Percentiles rank a stretch among this genome's conserved stretches.
These are phyloP conservation scores for Gastrolobium bilobum DNA, from an alignment of 306 rosid species.

Conservation along the genomic window DNA sequence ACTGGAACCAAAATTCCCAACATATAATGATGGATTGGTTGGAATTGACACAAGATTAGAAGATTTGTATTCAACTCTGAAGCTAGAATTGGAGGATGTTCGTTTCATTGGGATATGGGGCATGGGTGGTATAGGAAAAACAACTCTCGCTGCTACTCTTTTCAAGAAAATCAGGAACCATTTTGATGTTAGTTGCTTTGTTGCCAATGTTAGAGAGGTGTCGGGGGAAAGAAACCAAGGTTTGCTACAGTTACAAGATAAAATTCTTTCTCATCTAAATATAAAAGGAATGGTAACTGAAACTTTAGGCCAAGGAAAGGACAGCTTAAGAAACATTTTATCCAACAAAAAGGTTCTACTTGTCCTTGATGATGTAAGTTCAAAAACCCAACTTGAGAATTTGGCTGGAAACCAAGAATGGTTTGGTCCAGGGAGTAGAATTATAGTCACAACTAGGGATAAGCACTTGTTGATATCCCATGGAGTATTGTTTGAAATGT, in stretches of 20 bases:
- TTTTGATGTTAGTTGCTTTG: constrained; percentile 18
- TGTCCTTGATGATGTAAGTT: constrained; percentile 39
- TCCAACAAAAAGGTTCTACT: constrained; percentile 20
- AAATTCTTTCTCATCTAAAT: not conserved
- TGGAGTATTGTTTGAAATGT: not conserved
- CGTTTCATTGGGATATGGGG: constrained; percentile 26
- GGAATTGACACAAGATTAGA: constrained; percentile 24
- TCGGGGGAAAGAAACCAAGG: not conserved
- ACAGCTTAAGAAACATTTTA: not conserved
- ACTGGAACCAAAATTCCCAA: not conserved
- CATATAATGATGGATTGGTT: constrained; percentile 4
- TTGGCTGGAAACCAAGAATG: not conserved
- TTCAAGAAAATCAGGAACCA: not conserved
- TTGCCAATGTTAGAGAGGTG: not conserved
- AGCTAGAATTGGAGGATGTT: not conserved
- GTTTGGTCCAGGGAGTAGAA: constrained; percentile 44
- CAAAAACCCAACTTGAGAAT: constrained; percentile 5
- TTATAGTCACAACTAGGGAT: constrained; percentile 40
- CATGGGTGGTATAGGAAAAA: not conserved
- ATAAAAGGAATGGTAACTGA: not conserved
- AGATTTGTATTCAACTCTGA: not conserved
- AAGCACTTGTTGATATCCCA: not conserved
- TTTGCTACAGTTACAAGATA: not conserved
- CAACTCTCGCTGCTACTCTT: not conserved
- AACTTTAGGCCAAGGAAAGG: not conserved